phyloP scores from a whole-genome alignment of 2,329 filamentous ascomycete genomes.

The Aspergillus ustus region DNA sequence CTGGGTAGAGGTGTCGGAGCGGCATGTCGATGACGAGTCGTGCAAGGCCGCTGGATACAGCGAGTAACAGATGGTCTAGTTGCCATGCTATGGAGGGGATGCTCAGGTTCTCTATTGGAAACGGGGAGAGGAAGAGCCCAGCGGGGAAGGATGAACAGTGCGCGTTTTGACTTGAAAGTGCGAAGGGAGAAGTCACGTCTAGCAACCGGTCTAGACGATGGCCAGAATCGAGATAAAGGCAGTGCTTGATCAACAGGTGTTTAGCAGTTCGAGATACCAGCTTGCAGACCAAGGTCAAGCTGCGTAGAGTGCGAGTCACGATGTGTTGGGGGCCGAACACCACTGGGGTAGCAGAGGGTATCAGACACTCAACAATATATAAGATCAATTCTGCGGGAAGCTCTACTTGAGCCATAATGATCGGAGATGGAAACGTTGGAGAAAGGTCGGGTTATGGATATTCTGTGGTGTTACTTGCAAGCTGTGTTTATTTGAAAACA shows the following conservation, averaged over 20 bases:
- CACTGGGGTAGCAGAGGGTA: constrained; percentile 13
- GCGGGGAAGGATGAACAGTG: not conserved
- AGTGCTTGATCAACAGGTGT: constrained; percentile 20
- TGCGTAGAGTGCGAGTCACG: constrained; percentile 20
- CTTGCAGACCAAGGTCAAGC: constrained; percentile 17
- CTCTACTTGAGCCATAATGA: constrained; percentile 3
- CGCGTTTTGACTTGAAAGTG: not conserved
- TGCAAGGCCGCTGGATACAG: constrained; percentile 7
- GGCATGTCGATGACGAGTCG: constrained; percentile 21
- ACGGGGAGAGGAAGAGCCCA: constrained; percentile 20
- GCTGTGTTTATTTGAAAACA: not conserved
- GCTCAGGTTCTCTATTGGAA: constrained; percentile 11
- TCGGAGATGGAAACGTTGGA: not conserved
- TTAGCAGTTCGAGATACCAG: constrained; percentile 19
- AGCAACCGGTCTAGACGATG: constrained; percentile 3
- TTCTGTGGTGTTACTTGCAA: not conserved
- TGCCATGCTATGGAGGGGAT: constrained; percentile 7
- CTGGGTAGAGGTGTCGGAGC: constrained; percentile 16
- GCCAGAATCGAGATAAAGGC: constrained; percentile 14
- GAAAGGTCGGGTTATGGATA: not conserved
- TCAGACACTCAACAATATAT: constrained; percentile 20
- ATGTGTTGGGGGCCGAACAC: constrained; percentile 11
- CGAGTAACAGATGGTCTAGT: constrained; percentile 12
- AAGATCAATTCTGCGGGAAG: constrained; percentile 20
- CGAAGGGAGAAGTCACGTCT: not conserved